Conservation (phyloP, 75 land plant species). For the Azolla pinnata region DNA sequence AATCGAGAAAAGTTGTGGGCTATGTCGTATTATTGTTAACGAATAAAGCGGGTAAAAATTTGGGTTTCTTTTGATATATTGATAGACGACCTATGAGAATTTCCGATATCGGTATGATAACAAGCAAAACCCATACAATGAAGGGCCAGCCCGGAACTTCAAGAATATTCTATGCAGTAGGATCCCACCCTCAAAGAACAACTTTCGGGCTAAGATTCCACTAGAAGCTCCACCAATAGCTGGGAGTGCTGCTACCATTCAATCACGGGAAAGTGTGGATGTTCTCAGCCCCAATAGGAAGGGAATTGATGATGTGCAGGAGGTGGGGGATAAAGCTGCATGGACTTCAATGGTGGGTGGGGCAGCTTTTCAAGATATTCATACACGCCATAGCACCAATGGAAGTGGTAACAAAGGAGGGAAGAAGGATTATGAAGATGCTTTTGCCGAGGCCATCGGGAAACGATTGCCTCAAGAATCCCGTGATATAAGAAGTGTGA, state of each 20-base stretch:
- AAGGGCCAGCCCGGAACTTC: constrained; percentile 31
- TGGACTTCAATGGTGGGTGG: constrained; percentile 40
- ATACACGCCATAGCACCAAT: constrained; percentile 30
- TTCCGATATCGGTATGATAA: constrained; percentile 61
- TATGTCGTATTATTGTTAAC: no score
- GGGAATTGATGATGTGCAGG: constrained; percentile 30
- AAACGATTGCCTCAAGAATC: constrained; percentile 4
- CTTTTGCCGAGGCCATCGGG: constrained; percentile 16
- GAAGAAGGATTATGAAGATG: constrained; percentile 13
- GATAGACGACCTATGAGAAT: constrained; percentile 76
- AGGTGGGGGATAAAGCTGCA: constrained; percentile 60
- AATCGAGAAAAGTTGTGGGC: no score
- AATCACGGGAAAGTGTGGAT: constrained; percentile 10
- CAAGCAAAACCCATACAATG: constrained; percentile 47
- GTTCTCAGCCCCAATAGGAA: constrained; percentile 63
- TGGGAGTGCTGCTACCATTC: constrained; percentile 6
- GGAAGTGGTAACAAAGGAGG: constrained; percentile 18
- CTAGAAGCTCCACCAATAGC: constrained; percentile 18
- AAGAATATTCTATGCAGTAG: constrained; percentile 38
- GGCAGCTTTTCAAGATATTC: constrained; percentile 17
- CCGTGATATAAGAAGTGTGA: constrained; percentile 7
- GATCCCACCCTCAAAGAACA: constrained; percentile 40
- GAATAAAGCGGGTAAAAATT: no score
- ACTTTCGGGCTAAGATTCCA: constrained; percentile 44
- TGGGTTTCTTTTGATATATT: not conserved